Conservation (phyloP, 2,329 filamentous ascomycete species). For the Cladosporium sp. region DNA sequence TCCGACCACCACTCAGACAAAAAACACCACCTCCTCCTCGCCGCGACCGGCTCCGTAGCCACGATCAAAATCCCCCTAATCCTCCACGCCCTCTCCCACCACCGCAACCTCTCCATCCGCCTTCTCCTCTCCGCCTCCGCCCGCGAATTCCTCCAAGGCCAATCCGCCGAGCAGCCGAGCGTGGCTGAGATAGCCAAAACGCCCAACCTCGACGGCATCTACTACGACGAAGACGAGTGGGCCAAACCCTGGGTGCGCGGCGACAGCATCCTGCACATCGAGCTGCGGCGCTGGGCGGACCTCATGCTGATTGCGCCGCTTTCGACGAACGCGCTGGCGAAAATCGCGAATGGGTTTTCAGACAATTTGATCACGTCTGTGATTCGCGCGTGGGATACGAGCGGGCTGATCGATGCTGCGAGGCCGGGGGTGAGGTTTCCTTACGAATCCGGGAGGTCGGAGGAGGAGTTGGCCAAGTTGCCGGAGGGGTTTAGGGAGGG, state of each 20-base stretch:
- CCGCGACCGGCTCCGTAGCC: conserved; percentile 71
- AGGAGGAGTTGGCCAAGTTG: conserved; percentile 1
- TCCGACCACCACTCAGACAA: conserved; percentile 42
- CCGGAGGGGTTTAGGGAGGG: conserved; percentile 21
- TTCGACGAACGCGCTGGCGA: conserved; percentile 80
- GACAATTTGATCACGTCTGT: conserved; percentile 72
- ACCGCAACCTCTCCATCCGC: conserved; percentile 67
- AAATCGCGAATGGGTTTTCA: conserved; percentile 71
- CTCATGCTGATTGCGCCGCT: conserved; percentile 76
- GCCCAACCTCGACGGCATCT: conserved; percentile 74
- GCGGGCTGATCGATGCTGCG: conserved; percentile 52
- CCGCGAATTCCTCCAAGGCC: conserved; percentile 69
- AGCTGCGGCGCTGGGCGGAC: conserved; percentile 78
- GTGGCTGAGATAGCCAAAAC: conserved; percentile 55
- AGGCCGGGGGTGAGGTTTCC: conserved; percentile 21
- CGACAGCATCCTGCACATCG: conserved; percentile 83
- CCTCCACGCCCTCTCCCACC: conserved; percentile 50
- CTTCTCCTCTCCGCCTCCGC: conserved; percentile 75
- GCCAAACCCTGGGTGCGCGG: conserved; percentile 70
- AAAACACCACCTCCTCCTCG: conserved; percentile 61
- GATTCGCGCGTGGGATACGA: conserved; percentile 82
- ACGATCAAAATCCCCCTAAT: conserved; percentile 68
- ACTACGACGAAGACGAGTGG: conserved; percentile 87
- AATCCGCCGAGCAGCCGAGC: conserved; percentile 71
- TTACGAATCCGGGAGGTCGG: conserved; percentile 14